These are phyloP conservation scores for Leccinum rimulosum DNA, from an alignment of 768 basidiomycete genomes.

Conservation along the genomic window DNA sequence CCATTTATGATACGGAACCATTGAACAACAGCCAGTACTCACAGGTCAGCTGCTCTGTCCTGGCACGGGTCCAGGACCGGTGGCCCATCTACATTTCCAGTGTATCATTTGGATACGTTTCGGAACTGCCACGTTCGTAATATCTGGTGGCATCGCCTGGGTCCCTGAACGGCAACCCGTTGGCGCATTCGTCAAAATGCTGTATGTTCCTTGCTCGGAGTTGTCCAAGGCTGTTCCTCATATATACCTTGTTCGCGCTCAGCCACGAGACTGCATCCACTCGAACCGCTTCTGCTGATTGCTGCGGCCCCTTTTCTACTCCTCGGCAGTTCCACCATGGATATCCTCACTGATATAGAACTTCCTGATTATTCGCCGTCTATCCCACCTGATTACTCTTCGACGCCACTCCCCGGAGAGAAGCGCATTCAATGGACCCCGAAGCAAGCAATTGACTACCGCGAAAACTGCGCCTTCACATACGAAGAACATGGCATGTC, in stretches of 20 bases:
- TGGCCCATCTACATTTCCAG: neutral
- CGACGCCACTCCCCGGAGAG: slow-evolving; percentile 50
- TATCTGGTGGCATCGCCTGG: slow-evolving; percentile 15
- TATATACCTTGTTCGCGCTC: slow-evolving; percentile 18
- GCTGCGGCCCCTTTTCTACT: slow-evolving; percentile 1
- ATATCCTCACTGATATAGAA: slow-evolving; percentile 6
- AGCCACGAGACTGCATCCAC: slow-evolving; percentile 1
- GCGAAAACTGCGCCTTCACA: slow-evolving; percentile 27
- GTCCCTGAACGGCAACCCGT: slow-evolving; percentile 14
- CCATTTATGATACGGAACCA: neutral
- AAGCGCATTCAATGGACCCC: slow-evolving; percentile 50
- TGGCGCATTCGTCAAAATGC: slow-evolving; percentile 7
- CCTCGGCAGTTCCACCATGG: slow-evolving; percentile 11
- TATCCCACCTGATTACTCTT: slow-evolving; percentile 57
- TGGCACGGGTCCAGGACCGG: neutral
- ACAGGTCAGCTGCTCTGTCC: neutral
- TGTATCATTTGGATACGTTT: slow-evolving; percentile 10
- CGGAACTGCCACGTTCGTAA: slow-evolving; percentile 7
- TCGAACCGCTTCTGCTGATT: neutral
- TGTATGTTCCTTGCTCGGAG: neutral
- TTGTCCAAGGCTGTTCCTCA: slow-evolving; percentile 13
- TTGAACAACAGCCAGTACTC: slow-evolving; percentile 1
- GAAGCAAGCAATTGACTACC: slow-evolving; percentile 1
- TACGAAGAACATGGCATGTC: slow-evolving; percentile 32
- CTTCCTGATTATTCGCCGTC: slow-evolving; percentile 57